Percentiles rank a stretch among this genome's conserved stretches.
Conservation (phyloP, 2,329 filamentous ascomycete species). For the Colletotrichum viniferum region DNA sequence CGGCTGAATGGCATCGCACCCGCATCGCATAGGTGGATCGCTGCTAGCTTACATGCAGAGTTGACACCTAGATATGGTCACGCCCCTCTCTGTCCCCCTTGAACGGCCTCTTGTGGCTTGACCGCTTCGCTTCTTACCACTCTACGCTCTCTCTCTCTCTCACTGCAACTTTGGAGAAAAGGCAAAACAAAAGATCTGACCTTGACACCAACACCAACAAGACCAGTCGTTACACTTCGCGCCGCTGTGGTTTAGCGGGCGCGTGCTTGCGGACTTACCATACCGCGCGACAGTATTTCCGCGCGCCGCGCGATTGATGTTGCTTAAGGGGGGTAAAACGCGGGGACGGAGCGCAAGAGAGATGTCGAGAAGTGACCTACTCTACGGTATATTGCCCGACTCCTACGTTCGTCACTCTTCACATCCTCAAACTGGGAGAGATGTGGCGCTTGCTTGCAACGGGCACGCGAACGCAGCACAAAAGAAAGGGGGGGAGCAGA, state of each 20-base stretch:
- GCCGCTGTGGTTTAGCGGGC: not conserved
- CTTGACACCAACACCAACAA: not conserved
- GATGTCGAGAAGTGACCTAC: not conserved
- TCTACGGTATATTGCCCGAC: not conserved
- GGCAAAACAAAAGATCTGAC: not conserved
- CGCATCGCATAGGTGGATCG: not conserved
- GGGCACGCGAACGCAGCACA: not conserved
- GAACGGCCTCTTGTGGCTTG: not conserved
- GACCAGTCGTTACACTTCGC: not conserved
- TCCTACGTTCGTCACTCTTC: not conserved
- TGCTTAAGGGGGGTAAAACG: not conserved
- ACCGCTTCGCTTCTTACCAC: not conserved
- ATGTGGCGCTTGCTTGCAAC: not conserved
- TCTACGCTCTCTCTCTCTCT: too few species aligned
- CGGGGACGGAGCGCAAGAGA: not conserved
- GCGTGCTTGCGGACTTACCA: not conserved
- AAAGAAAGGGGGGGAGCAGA: not conserved
- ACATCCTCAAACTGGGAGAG: not conserved
- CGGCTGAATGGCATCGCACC: not conserved
- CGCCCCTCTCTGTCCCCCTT: not conserved
- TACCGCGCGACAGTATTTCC: not conserved
- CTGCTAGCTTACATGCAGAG: not conserved
- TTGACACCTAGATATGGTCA: slow-evolving; percentile 1
- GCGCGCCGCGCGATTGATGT: not conserved
- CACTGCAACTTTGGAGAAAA: not conserved